Conservation (phyloP, 2,329 filamentous ascomycete species). For the Lasiodiplodia citricola region DNA sequence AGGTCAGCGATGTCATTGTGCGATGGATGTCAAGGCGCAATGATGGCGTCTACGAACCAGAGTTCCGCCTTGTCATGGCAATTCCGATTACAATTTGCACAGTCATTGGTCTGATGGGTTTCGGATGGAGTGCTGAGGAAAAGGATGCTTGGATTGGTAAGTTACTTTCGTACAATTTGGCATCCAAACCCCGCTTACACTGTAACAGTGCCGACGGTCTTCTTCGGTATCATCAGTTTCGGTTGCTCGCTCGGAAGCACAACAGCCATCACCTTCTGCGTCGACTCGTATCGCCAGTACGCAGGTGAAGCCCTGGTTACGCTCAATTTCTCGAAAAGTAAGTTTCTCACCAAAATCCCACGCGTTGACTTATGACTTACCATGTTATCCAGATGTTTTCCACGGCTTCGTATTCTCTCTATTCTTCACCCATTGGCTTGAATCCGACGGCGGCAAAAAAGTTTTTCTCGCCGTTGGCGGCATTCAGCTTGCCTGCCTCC, state of each 20-base stretch:
- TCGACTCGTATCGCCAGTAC: slow-evolving; percentile 92
- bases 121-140: slow-evolving; percentile 86
- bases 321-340: slow-evolving; percentile 89
- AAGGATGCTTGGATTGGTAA: slow-evolving; percentile 73
- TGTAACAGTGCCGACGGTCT: slow-evolving; percentile 75
- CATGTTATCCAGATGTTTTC: slow-evolving; percentile 65
- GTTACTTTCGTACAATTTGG: background rate
- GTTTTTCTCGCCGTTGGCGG: slow-evolving; percentile 85
- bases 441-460: slow-evolving; percentile 72
- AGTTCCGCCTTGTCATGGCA: slow-evolving; percentile 90
- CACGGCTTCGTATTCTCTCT: slow-evolving; percentile 88
- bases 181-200: background rate
- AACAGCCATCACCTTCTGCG: slow-evolving; percentile 90
- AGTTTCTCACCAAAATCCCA: slow-evolving; percentile 31
- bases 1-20: slow-evolving; percentile 84
- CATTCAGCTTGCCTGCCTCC: slow-evolving; percentile 78
- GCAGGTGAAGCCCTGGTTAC: slow-evolving; percentile 94
- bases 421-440: slow-evolving; percentile 86
- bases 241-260: slow-evolving; percentile 90
- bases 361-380: background rate
- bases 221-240: slow-evolving; percentile 91
- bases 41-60: slow-evolving; percentile 92
- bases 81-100: slow-evolving; percentile 79
- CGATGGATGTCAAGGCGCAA: slow-evolving; percentile 82
- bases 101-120: slow-evolving; percentile 87